A percentile compares a stretch with the other conserved stretches of the same genome.
phyloP scores from a whole-genome alignment of 129 eudicot genomes.

The Flaveria ramosissima region DNA sequence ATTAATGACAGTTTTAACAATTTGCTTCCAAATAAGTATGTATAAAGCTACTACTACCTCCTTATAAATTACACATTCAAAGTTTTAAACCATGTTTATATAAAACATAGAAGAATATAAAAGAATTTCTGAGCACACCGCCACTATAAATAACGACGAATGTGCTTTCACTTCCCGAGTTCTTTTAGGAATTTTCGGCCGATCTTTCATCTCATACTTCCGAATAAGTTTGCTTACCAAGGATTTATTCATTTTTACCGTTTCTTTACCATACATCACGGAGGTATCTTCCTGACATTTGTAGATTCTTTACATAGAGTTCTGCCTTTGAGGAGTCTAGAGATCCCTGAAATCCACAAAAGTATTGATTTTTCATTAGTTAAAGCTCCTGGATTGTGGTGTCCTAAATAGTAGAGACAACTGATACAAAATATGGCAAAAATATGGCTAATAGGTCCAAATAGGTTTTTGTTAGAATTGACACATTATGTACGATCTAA shows the following conservation, averaged over 20 bases:
- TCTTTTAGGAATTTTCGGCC: not conserved
- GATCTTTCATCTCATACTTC: not conserved
- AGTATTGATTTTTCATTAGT: not conserved
- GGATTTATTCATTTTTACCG: not conserved
- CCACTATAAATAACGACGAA: not conserved
- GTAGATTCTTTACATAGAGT: slow-evolving; percentile 7
- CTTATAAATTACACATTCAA: not conserved
- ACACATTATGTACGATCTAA: no score
- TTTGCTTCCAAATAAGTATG: not conserved
- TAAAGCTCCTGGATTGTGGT: not conserved
- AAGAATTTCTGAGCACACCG: not conserved
- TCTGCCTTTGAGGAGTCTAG: slow-evolving; percentile 9
- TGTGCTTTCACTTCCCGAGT: not conserved
- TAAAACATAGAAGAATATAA: not conserved
- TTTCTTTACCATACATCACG: slow-evolving; percentile 6
- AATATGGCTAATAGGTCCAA: not conserved
- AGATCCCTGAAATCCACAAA: slow-evolving; percentile 8
- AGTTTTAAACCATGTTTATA: not conserved
- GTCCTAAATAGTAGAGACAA: not conserved
- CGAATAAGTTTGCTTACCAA: not conserved
- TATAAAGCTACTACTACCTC: not conserved
- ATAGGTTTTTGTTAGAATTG: no score
- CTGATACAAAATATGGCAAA: not conserved
- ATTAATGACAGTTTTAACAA: not conserved
- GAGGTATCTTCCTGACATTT: slow-evolving; percentile 12